Conservation (phyloP, 169 alveolate species). For the Ichthyophthirius multifiliis region DNA sequence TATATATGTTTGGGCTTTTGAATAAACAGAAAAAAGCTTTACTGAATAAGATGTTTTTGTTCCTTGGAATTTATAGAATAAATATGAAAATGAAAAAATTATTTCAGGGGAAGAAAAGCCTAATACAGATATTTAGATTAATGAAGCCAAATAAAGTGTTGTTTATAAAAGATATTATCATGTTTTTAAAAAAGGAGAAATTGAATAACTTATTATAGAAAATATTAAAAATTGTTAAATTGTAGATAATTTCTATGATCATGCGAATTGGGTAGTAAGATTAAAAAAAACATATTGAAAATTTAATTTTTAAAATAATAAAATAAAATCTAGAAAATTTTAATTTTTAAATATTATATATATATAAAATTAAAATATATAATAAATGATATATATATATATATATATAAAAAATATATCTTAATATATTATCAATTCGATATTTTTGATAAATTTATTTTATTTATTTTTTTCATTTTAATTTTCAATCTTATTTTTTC, state of each 20-base stretch:
- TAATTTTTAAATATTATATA: no score
- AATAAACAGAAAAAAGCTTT: constrained; percentile 87
- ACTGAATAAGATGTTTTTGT: constrained; percentile 89
- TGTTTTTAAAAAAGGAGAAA: constrained; percentile 90
- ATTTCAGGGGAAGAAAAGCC: constrained; percentile 8
- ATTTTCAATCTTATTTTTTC: no score
- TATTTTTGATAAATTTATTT: no score
- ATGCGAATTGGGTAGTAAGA: constrained; percentile 85
- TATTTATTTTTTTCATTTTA: no score
- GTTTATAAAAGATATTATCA: constrained; percentile 89
- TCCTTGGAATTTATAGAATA: constrained; percentile 88
- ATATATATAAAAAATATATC: no score
- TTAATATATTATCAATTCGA: no score
- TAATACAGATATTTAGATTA: constrained; percentile 12
- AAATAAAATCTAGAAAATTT: no score
- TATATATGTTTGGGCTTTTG: constrained; percentile 93
- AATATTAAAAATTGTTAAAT: constrained; percentile 47
- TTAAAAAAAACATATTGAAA: constrained; percentile 64
- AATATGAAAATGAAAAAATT: constrained; percentile 62
- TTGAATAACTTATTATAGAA: constrained; percentile 72
- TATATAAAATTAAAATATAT: no score
- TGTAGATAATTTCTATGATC: constrained; percentile 76
- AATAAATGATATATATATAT: no score
- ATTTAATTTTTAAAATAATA: no score
- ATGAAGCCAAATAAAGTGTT: constrained; percentile 67